These are phyloP conservation scores for Aspergillus unguis DNA, from an alignment of 2,329 filamentous ascomycete species.

Conservation along the genomic window DNA sequence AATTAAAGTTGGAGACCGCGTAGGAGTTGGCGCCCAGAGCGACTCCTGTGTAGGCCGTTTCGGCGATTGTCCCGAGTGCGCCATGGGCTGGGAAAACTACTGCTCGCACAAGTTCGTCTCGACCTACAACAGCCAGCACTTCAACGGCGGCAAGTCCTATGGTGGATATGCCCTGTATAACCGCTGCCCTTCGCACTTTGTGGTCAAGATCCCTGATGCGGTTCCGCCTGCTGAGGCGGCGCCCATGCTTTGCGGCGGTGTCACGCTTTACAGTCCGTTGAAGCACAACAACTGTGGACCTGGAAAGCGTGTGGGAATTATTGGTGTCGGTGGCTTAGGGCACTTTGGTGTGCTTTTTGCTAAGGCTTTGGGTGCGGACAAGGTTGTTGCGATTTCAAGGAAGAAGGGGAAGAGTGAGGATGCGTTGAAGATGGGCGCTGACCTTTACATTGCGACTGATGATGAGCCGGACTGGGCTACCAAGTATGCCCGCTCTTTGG, in stretches of 20 bases:
- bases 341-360: constrained; percentile 71
- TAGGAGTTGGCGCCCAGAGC: constrained; percentile 60
- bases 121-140: constrained; percentile 32
- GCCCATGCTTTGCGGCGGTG: constrained; percentile 74
- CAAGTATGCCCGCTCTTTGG: constrained; percentile 48
- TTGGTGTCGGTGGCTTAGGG: constrained; percentile 71
- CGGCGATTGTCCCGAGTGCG: constrained; percentile 54
- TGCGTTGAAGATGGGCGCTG: constrained; percentile 54
- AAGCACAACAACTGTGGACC: constrained; percentile 66
- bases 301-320: constrained; percentile 68
- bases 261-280: constrained; percentile 70
- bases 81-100: constrained; percentile 39
- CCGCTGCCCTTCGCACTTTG: constrained; percentile 57
- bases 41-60: constrained; percentile 49
- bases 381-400: constrained; percentile 57
- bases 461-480: constrained; percentile 54
- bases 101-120: constrained; percentile 29
- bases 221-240: constrained; percentile 54
- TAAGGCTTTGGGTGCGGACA: constrained; percentile 67
- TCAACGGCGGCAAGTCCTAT: constrained; percentile 60
- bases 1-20: constrained; percentile 35
- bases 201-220: constrained; percentile 55
- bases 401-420: constrained; percentile 51
- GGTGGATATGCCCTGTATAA: constrained; percentile 63
- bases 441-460: constrained; percentile 55